phyloP scores from a whole-genome alignment of 1,284 basidiomycete genomes.

The Polyporus tsugae region DNA sequence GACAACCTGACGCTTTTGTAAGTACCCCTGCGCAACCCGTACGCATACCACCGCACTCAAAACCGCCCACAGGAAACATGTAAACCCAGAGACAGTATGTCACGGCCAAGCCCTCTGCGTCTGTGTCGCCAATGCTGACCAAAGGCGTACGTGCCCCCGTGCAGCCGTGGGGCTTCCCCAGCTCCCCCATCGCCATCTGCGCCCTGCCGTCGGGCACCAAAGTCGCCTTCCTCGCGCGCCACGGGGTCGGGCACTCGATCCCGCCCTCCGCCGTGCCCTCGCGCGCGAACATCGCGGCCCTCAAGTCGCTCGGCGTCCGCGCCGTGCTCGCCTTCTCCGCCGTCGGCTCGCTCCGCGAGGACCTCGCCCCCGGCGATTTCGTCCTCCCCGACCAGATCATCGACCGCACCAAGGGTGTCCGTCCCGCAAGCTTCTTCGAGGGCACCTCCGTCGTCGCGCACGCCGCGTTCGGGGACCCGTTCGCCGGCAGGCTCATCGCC shows the following conservation, averaged over 20 bases:
- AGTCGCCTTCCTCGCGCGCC: slow-evolving; percentile 93
- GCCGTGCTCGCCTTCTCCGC: slow-evolving; percentile 95
- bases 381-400: slow-evolving; percentile 94
- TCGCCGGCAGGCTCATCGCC: slow-evolving; percentile 68
- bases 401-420: slow-evolving; percentile 93
- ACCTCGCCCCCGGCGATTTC: slow-evolving; percentile 93
- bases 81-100: slow-evolving; percentile 71
- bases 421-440: slow-evolving; percentile 90
- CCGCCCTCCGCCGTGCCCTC: slow-evolving; percentile 82
- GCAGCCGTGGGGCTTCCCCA: slow-evolving; percentile 94
- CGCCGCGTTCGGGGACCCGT: slow-evolving; percentile 94
- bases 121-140: neutral
- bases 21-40: slow-evolving; percentile 39
- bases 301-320: slow-evolving; percentile 91
- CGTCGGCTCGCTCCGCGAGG: slow-evolving; percentile 95
- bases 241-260: slow-evolving; percentile 82
- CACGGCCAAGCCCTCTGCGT: too few species aligned
- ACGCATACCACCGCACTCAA: neutral
- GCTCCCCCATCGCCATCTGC: slow-evolving; percentile 91
- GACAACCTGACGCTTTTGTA: slow-evolving; percentile 88
- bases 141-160: neutral
- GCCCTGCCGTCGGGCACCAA: slow-evolving; percentile 80
- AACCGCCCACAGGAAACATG: slow-evolving; percentile 60
- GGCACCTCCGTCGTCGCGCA: slow-evolving; percentile 88
- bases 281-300: slow-evolving; percentile 94